phyloP scores from a whole-genome alignment of 1,284 basidiomycete species.

The Neonothopanus nambi region DNA sequence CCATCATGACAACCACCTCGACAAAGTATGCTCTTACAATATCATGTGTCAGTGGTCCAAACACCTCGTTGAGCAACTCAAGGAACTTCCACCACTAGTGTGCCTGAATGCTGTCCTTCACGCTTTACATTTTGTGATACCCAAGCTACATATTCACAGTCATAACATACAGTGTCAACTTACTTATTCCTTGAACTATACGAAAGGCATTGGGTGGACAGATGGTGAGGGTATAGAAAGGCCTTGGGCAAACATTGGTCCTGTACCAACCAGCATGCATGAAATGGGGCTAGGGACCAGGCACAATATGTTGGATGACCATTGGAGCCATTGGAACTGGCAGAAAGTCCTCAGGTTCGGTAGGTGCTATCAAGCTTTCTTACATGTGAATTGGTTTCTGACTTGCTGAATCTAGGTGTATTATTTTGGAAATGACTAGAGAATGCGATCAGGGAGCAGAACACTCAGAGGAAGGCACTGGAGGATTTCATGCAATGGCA shows the following conservation, averaged over 20 bases:
- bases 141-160: slow-evolving; percentile 26
- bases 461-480: slow-evolving; percentile 2
- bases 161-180: too few species aligned
- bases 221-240: slow-evolving; percentile 31
- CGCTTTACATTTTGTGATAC: too few species aligned
- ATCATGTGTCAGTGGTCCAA: slow-evolving; percentile 27
- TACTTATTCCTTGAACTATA: slow-evolving; percentile 24
- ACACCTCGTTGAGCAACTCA: slow-evolving; percentile 14
- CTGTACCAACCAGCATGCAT: slow-evolving; percentile 19
- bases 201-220: slow-evolving; percentile 21
- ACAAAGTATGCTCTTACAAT: slow-evolving; percentile 23
- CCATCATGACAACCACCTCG: background rate
- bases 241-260: too few species aligned
- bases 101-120: background rate
- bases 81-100: slow-evolving; percentile 14
- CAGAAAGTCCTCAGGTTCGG: slow-evolving; percentile 19
- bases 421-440: background rate
- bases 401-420: too few species aligned
- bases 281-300: slow-evolving; percentile 28
- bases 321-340: too few species aligned
- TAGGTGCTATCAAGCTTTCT: background rate
- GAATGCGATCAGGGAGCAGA: background rate
- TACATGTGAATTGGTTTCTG: too few species aligned
- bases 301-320: slow-evolving; percentile 29
- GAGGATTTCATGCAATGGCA: slow-evolving; percentile 17